Evolutionary conservation across 192 early-diverging fungal species (phyloP).

Genomic region (Coemansia sp.): DNA sequence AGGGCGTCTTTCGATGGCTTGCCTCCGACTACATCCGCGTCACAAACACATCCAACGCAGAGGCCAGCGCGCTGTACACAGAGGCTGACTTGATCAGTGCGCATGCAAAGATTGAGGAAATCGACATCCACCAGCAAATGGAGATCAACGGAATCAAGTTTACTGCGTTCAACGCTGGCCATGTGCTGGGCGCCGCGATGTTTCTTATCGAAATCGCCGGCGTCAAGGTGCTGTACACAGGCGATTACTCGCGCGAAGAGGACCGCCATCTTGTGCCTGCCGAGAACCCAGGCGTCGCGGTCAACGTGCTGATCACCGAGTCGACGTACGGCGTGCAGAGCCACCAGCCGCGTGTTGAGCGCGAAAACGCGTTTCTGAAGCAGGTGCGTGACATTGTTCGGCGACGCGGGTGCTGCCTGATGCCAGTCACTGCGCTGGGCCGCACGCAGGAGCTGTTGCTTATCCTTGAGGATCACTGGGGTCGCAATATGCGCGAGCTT

Average conservation of each 20-base stretch:
- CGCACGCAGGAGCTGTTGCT: constrained; percentile 94
- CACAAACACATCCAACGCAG: constrained; percentile 52
- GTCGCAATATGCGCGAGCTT: constrained; percentile 72
- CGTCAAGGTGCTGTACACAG: constrained; percentile 91
- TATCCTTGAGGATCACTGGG: constrained; percentile 98
- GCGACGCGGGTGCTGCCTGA: constrained; percentile 86
- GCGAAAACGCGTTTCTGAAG: constrained; percentile 87
- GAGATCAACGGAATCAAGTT: constrained; percentile 95
- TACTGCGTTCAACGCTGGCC: constrained; percentile 95
- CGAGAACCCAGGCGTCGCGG: constrained; percentile 78
- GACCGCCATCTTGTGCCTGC: constrained; percentile 98
- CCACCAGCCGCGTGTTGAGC: constrained; percentile 90
- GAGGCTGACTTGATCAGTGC: constrained; percentile 82
- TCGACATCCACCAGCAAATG: constrained; percentile 95
- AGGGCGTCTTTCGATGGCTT: constrained; percentile 97
- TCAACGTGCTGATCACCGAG: constrained; percentile 94
- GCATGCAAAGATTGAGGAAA: constrained; percentile 87
- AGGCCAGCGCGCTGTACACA: constrained; percentile 84
- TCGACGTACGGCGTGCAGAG: constrained; percentile 96
- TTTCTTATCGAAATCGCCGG: constrained; percentile 90
- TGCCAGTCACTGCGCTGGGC: constrained; percentile 97
- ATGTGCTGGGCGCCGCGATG: constrained; percentile 98
- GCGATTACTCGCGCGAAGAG: constrained; percentile 98
- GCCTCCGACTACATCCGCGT: constrained; percentile 93
- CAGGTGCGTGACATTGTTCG: constrained; percentile 80